Base-by-base conservation (phyloP, 2,329 filamentous ascomycete species). In the Trichoderma guizhouense region DNA sequence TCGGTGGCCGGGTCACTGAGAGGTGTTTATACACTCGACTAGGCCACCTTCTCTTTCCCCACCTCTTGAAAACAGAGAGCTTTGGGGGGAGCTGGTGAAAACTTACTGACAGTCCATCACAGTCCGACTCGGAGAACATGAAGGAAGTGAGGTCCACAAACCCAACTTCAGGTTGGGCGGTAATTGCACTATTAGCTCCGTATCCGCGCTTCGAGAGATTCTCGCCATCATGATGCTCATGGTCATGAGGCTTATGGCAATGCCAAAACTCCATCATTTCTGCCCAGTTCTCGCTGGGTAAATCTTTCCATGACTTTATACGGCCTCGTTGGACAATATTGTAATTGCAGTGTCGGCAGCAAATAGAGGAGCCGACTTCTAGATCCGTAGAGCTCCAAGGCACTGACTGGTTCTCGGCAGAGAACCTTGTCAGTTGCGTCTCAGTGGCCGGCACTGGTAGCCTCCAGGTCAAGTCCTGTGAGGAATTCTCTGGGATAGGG, bases 211-310 rank as follows among this genome's bases (percentile, higher is more conserved):
- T 83, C 39, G 87, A 84, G 18, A 89, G 84, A 60, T 82, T 80
- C n/a, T 87, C 82, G 26, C 86, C 77, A 34, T 84, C 78, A 55
- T 84, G 81, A 36, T 80, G 74, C 21, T 80, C 80, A 73, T 89
- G 84, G 70, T 90, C 85, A 73, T 90, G 86, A 51, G 97, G 96
- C 81, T 98, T 98, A 81, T 99, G 96, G 78, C 96, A 99, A 81
- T 99, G 97, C 96, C 96, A 99, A 76, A 99, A 97, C 81, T 99
- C 97, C 96, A 99, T 99, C 95, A 99, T 97, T 83, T 99, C 96
- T 0, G 96, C 97, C 96, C 96, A 99, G 78, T 97, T 95, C 77
- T 97, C 94, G 78, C 94, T 97, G 0, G 96, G 96, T 21, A 99
- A 84, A 78, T 99, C 94, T 82, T 95, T 97, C 95, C 96, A 99